These are phyloP conservation scores for Aspergillus aculeatinus DNA, from an alignment of 2,329 filamentous ascomycete species.

Conservation along the genomic window DNA sequence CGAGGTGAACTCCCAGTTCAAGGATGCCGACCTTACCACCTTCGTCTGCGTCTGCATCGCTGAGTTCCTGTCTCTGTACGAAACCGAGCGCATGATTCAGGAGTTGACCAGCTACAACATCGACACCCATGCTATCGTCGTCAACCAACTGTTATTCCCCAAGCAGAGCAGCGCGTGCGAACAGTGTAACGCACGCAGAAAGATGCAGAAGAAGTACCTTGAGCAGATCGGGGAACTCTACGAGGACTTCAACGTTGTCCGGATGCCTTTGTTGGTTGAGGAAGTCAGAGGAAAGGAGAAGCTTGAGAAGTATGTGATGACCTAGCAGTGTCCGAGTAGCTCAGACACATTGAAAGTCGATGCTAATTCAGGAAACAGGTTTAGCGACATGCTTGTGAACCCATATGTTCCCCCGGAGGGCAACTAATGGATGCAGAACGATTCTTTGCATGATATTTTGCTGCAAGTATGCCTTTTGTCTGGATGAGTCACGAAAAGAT, in stretches of 20 bases:
- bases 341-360: background rate
- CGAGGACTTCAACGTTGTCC: constrained; percentile 98
- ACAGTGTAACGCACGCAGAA: constrained; percentile 88
- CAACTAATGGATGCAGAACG: constrained; percentile 18
- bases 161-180: constrained; percentile 82
- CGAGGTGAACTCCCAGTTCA: constrained; percentile 98
- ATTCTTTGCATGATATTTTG: constrained; percentile 15
- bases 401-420: constrained; percentile 49
- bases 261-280: constrained; percentile 94
- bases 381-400: constrained; percentile 51
- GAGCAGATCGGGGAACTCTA: constrained; percentile 99
- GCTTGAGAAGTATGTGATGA: constrained; percentile 68
- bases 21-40: constrained; percentile 90
- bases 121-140: constrained; percentile 95
- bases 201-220: constrained; percentile 99
- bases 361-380: constrained; percentile 34
- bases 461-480: constrained; percentile 16
- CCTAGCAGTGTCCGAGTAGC: background rate
- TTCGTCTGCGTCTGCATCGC: constrained; percentile 99
- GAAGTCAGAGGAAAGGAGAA: constrained; percentile 95
- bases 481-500: constrained; percentile 41
- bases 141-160: constrained; percentile 96
- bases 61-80: constrained; percentile 93
- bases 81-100: constrained; percentile 99
- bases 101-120: constrained; percentile 91